Conservation (phyloP, 768 basidiomycete genomes). For the Boletus fagicola region DNA sequence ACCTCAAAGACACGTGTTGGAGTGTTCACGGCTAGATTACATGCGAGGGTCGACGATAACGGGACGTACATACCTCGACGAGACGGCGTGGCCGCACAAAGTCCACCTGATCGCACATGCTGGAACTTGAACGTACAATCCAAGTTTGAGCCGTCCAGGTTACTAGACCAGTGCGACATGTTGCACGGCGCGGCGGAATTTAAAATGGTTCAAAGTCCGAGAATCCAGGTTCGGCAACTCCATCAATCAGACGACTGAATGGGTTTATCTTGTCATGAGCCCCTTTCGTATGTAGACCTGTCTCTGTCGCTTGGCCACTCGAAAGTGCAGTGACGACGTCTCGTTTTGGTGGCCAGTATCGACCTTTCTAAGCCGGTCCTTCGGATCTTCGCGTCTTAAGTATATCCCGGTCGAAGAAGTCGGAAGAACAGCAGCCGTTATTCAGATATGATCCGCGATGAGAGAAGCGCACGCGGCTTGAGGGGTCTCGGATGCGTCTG, state of each 20-base stretch:
- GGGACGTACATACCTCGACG: not conserved
- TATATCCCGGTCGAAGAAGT: not conserved
- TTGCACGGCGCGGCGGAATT: not conserved
- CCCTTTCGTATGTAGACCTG: too few species aligned
- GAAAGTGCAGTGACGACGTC: not conserved
- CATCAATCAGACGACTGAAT: too few species aligned
- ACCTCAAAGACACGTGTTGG: not conserved
- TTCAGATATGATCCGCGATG: slow-evolving; percentile 4
- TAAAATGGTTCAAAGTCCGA: not conserved
- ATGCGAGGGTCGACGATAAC: not conserved
- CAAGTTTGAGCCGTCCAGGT: too few species aligned
- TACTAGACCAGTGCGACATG: not conserved
- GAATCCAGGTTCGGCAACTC: not conserved
- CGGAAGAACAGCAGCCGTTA: not conserved
- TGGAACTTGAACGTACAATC: not conserved
- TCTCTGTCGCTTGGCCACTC: not conserved
- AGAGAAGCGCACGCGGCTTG: not conserved
- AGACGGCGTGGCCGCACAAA: not conserved
- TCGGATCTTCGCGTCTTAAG: not conserved
- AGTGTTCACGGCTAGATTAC: not conserved
- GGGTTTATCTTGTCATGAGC: too few species aligned
- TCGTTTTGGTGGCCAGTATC: not conserved
- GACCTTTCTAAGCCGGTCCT: not conserved
- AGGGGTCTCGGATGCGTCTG: not conserved
- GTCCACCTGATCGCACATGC: not conserved